These are phyloP conservation scores for Gnaphalium uliginosum DNA, from an alignment of 129 eudicot species.

Conservation along the genomic window DNA sequence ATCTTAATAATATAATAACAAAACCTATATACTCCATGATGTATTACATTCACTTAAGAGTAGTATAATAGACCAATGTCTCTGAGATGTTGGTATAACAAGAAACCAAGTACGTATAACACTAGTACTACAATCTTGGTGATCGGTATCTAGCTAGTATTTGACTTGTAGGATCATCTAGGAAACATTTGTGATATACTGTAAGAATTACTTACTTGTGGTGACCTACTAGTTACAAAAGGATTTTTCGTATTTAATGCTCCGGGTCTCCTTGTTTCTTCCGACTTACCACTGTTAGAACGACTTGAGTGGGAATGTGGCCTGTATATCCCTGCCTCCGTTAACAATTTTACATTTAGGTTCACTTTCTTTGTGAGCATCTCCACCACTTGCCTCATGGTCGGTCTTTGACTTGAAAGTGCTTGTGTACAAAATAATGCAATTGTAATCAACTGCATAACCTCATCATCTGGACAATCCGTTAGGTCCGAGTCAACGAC, in stretches of 20 bases:
- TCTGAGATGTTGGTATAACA: too few species aligned
- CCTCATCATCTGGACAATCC: constrained; percentile 56
- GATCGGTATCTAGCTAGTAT: not conserved
- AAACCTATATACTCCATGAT: too few species aligned
- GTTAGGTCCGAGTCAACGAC: constrained; percentile 62
- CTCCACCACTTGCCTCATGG: constrained; percentile 72
- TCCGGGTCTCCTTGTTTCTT: constrained; percentile 28
- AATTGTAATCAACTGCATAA: constrained; percentile 52
- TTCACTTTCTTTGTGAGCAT: constrained; percentile 66
- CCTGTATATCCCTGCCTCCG: constrained; percentile 55
- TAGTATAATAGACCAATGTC: not conserved
- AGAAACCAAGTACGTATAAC: too few species aligned
- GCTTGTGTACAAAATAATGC: constrained; percentile 82
- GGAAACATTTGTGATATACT: constrained; percentile 53
- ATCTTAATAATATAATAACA: too few species aligned
- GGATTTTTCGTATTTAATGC: constrained; percentile 40
- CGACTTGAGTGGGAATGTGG: constrained; percentile 25
- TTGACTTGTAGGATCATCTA: constrained; percentile 36
- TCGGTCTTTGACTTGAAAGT: constrained; percentile 62
- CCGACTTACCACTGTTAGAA: constrained; percentile 28
- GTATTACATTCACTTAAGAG: too few species aligned
- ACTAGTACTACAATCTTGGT: constrained; percentile 1
- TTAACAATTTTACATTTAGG: constrained; percentile 54
- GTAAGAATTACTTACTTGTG: constrained; percentile 18
- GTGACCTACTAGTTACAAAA: constrained; percentile 24